Percentiles rank a stretch among this genome's conserved stretches.
Evolutionary conservation across 176 grass and related monocot species (phyloP).

Genomic region (Metroxylon sagu): DNA sequence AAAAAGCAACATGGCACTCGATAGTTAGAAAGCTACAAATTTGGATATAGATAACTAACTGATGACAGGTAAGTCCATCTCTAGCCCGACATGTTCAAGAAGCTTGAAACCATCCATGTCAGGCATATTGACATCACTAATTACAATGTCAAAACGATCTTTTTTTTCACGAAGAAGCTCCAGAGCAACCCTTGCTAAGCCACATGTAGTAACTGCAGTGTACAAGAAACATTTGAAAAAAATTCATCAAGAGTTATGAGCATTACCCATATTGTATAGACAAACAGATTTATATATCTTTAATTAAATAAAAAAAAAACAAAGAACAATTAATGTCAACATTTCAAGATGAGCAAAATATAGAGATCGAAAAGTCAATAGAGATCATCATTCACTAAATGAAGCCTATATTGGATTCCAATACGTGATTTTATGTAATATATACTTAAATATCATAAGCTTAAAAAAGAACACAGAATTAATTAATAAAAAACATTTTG

Average conservation of each 20-base stretch:
- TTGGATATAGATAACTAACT: constrained; percentile 50
- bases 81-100: constrained; percentile 91
- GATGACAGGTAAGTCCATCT: constrained; percentile 98
- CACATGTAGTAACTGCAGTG: constrained; percentile 71
- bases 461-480: too few relatives aligned
- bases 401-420: too few relatives aligned
- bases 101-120: constrained; percentile 99
- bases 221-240: constrained; percentile 4
- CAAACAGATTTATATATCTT: not conserved
- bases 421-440: too few relatives aligned
- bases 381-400: too few relatives aligned
- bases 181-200: constrained; percentile 66
- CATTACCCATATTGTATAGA: not conserved
- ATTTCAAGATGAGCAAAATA: too few relatives aligned
- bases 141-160: constrained; percentile 92
- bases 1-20: too few relatives aligned
- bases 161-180: constrained; percentile 80
- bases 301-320: not conserved
- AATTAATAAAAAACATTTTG: too few relatives aligned
- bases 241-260: not conserved
- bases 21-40: not conserved
- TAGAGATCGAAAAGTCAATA: too few relatives aligned
- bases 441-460: too few relatives aligned
- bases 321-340: too few relatives aligned
- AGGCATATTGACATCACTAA: constrained; percentile 99